phyloP scores from a whole-genome alignment of 257 asterid species.

The Nicotiana otophora region DNA sequence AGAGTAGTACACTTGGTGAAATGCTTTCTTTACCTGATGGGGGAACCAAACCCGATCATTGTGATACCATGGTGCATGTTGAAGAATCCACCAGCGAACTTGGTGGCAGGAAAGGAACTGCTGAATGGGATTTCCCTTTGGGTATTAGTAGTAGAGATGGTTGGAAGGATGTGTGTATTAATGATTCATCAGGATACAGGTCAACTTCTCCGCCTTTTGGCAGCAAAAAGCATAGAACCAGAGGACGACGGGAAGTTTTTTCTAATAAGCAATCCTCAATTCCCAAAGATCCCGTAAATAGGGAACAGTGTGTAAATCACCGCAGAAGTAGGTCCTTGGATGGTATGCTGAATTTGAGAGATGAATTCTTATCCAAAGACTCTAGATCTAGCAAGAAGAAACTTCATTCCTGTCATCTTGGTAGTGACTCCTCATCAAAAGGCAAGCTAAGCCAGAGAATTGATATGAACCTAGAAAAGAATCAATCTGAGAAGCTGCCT shows the following conservation, averaged over 20 bases:
- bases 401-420: constrained; percentile 30
- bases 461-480: constrained; percentile 31
- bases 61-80: constrained; percentile 30
- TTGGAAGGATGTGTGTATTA: constrained; percentile 51
- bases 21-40: constrained; percentile 63
- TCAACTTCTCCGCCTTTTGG: constrained; percentile 49
- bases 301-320: constrained; percentile 8
- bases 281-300: constrained; percentile 23
- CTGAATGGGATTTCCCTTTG: constrained; percentile 29
- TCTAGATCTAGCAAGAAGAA: constrained; percentile 37
- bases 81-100: constrained; percentile 18
- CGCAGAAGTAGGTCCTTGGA: constrained; percentile 39
- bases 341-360: constrained; percentile 33
- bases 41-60: constrained; percentile 22
- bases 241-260: constrained; percentile 27
- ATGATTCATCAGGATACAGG: constrained; percentile 44
- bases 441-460: constrained; percentile 27
- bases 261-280: constrained; percentile 23
- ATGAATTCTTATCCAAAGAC: constrained; percentile 27
- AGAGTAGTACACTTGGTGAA: constrained; percentile 71
- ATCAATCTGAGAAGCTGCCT: constrained; percentile 28
- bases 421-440: constrained; percentile 33
- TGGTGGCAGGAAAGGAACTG: constrained; percentile 28
- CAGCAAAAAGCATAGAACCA: constrained; percentile 37
- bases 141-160: constrained; percentile 86